phyloP scores from a whole-genome alignment of 805 yeast genomes.

The Wickerhamiella azymoides region DNA sequence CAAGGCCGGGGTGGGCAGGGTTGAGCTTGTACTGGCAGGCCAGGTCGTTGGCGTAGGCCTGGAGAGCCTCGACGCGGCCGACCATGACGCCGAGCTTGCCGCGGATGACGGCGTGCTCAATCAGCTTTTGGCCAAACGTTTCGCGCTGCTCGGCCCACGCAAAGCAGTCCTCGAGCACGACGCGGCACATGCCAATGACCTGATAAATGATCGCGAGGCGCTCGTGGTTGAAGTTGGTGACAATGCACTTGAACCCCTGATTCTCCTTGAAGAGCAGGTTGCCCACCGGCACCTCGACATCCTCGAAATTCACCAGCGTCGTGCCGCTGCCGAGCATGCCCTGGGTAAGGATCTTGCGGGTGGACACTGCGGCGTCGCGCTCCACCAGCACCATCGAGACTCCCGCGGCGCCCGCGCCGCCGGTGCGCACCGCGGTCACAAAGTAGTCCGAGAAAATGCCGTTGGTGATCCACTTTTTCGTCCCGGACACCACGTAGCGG shows the following conservation, averaged over 20 bases:
- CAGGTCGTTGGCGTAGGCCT: constrained; percentile 28
- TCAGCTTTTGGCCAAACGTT: constrained; percentile 30
- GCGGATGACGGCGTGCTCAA: constrained; percentile 31
- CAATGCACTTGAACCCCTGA: constrained; percentile 30
- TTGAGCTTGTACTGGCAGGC: constrained; percentile 24
- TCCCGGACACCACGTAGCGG: constrained; percentile 28
- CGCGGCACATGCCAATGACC: constrained; percentile 28
- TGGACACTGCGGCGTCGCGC: constrained; percentile 25
- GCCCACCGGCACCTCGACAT: constrained; percentile 31
- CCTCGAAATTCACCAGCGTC: constrained; percentile 30
- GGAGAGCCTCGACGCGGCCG: constrained; percentile 29
- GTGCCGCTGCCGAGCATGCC: constrained; percentile 32
- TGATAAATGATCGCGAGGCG: constrained; percentile 30
- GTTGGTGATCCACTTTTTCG: constrained; percentile 35
- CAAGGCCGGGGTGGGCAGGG: constrained; percentile 26
- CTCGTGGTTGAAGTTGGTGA: constrained; percentile 33
- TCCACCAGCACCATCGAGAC: constrained; percentile 29
- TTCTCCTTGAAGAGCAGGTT: constrained; percentile 29
- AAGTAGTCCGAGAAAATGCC: constrained; percentile 32
- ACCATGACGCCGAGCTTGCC: constrained; percentile 31
- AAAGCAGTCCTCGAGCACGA: constrained; percentile 27
- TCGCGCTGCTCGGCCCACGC: constrained; percentile 30
- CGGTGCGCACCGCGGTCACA: constrained; percentile 34
- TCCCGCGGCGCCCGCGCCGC: constrained; percentile 28
- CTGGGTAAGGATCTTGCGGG: constrained; percentile 28